Evolutionary conservation across 306 rosid species (phyloP), one percentile per base, ranked within the genome.

Genomic region (Datisca glomerata): DNA sequence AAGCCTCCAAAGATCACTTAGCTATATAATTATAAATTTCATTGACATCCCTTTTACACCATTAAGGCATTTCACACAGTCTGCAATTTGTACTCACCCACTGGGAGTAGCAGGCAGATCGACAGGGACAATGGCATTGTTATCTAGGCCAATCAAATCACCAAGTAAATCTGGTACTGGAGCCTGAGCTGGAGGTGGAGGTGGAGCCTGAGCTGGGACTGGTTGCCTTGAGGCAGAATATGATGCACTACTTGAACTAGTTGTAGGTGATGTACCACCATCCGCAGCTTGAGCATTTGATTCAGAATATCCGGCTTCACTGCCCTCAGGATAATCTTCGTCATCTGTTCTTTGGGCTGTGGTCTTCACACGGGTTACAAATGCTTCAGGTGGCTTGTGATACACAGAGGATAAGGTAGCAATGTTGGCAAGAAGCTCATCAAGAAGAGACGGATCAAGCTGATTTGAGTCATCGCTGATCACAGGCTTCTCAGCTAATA

Each of bases 351-450:
- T 84, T 43, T 57, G 86, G 52, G 78, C 61, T 38, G 77, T 59
- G 23, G 86, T 31, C 66, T 65, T 79, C 49, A 65, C 64, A 23
- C 92, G 96, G 23, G 92, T 84, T 12, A 89, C 86, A 70, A 89
- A 89, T 40, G 92, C 86, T 45, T 89, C 96, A 16, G 96, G 96
- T n/a, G 95, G 91, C 68, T 89, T 89, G 79, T 89, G 98, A 79
- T 89, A 89, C 48, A 89, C 96, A 41, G 98, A 89, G 62, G 98
- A 80, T 56, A 89, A 56, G 9, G 98, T 89, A 42, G 98, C 96
- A 68, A 89, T 75, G 78, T 89, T 84, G 61, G 92, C 86, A 49
- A 84, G 98, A 41, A 89, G 96, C 71, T 84, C 98, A 49, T 84
- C 98, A 57, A 89, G 95, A 45, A 89, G 96, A 25, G 96, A 49